phyloP scores from a whole-genome alignment of 2,329 filamentous ascomycete genomes.

The Onygenales sp. region DNA sequence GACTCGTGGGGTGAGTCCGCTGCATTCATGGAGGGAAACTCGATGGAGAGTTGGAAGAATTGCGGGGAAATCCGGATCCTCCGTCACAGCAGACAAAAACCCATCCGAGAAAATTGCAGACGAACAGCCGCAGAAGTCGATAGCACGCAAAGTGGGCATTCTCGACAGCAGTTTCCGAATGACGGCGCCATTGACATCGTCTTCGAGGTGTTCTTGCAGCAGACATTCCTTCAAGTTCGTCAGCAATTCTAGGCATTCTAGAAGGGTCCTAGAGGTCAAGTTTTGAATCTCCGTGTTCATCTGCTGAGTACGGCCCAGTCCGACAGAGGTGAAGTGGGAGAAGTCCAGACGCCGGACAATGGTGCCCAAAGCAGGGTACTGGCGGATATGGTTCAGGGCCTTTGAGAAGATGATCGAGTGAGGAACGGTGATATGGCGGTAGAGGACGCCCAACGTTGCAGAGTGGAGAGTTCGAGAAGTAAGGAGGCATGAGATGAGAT shows the following conservation, averaged over 20 bases:
- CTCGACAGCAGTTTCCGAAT: conserved; percentile 61
- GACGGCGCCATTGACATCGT: conserved; percentile 60
- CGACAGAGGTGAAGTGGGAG: conserved; percentile 74
- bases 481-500: conserved; percentile 65
- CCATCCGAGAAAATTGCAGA: conserved; percentile 57
- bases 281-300: conserved; percentile 68
- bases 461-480: conserved; percentile 67
- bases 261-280: conserved; percentile 62
- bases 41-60: conserved; percentile 52
- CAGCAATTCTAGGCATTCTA: conserved; percentile 61
- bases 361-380: conserved; percentile 60
- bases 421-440: conserved; percentile 70
- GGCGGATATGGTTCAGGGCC: conserved; percentile 59
- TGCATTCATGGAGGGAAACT: conserved; percentile 70
- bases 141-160: conserved; percentile 53
- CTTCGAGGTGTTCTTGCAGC: conserved; percentile 70
- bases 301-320: conserved; percentile 63
- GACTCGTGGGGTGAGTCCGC: conserved; percentile 55
- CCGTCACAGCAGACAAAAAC: conserved; percentile 48
- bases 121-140: conserved; percentile 72
- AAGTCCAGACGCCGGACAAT: conserved; percentile 74
- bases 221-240: conserved; percentile 69
- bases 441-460: conserved; percentile 64
- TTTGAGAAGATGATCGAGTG: conserved; percentile 78
- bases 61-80: conserved; percentile 39